Conservation (phyloP, 108 stramenopile genomes). For the Cafeteria roenbergensis region DNA sequence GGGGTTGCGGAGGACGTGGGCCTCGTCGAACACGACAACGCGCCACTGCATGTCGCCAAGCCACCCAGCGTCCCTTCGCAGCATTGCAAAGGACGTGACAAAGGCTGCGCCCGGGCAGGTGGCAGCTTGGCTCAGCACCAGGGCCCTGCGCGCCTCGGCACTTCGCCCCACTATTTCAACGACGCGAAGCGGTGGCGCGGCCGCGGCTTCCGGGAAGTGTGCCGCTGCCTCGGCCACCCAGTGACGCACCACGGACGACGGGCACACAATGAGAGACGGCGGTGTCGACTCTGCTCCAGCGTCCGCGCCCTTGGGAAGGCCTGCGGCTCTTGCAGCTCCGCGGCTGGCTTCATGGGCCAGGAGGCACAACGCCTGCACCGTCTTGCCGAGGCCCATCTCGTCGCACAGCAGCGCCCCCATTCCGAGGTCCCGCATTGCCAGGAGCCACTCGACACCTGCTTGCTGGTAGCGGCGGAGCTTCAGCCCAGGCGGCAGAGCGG, state of each 20-base stretch:
- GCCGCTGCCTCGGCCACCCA: background rate
- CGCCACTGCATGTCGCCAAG: background rate
- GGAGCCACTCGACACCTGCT: slow-evolving; percentile 6
- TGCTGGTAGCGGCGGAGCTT: background rate
- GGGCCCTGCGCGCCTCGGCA: background rate
- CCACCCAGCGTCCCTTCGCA: background rate
- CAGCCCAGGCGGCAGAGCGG: background rate
- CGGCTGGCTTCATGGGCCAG: background rate
- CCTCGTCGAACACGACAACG: slow-evolving; percentile 6
- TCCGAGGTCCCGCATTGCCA: background rate
- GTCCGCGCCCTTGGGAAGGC: background rate
- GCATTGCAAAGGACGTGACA: background rate
- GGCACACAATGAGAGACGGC: background rate
- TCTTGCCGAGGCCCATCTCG: slow-evolving; percentile 18
- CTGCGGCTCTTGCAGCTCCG: background rate
- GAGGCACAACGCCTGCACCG: background rate
- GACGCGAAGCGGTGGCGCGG: too few relatives aligned
- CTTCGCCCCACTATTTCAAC: too few relatives aligned
- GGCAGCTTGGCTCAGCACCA: background rate
- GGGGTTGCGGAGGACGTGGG: slow-evolving; percentile 68
- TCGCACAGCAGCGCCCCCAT: slow-evolving; percentile 3
- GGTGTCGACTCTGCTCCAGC: background rate
- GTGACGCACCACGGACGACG: slow-evolving; percentile 2
- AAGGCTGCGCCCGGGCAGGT: background rate
- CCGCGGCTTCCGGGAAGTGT: too few relatives aligned